Base-by-base conservation (phyloP, 2,329 filamentous ascomycete genomes). In the Phaeosphaeriaceae sp. region DNA sequence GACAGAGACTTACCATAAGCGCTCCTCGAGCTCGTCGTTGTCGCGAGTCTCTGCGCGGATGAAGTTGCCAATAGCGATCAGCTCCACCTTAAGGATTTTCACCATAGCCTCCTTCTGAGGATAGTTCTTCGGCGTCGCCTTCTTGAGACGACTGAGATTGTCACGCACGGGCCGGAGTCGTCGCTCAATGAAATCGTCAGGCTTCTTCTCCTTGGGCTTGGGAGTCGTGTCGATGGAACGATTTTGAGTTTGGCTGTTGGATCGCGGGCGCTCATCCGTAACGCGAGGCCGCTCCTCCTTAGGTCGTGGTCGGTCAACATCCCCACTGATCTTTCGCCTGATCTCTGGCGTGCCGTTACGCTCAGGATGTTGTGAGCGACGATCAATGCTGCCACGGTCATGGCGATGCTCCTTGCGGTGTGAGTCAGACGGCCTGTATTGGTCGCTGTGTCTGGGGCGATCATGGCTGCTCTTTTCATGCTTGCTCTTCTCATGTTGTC, bases 61-160 rank as follows among this genome's bases (percentile, higher is more conserved):
- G 67, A 88, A 89, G 55, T 85, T 84, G 53, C 88, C 88, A 72
- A 90, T 87, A 4, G 82, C 82, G 44, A 88, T 80, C 40, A 90
- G 77, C 68, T 89, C 85, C 25, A 80, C 79, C 66, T 88, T 88
- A 69, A 89, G 85, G 45, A 88, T 83, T 67, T 81, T 83, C 21
- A 88, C 84, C 46, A 88, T 83, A 52, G 86, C 83, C 63, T 88
- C 87, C 67, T 86, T 85, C 25, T 84, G 86, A 54, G 86, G 86
- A 60, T 88, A 85, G 50, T 84, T 84, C 64, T 87, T 86, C 63
- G 85, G 86, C 2, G 86, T 89, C 3, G 87, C 88, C 51, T 83
- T 84, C 53, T 85, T 80, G 53, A 90, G 85, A 25, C 80, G 82
- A 62, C 85, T 83, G 51, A 90, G 84, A 60, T 86, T 88, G 58